phyloP scores from a whole-genome alignment of 1,284 basidiomycete species.

The Trichosporon faecale region DNA sequence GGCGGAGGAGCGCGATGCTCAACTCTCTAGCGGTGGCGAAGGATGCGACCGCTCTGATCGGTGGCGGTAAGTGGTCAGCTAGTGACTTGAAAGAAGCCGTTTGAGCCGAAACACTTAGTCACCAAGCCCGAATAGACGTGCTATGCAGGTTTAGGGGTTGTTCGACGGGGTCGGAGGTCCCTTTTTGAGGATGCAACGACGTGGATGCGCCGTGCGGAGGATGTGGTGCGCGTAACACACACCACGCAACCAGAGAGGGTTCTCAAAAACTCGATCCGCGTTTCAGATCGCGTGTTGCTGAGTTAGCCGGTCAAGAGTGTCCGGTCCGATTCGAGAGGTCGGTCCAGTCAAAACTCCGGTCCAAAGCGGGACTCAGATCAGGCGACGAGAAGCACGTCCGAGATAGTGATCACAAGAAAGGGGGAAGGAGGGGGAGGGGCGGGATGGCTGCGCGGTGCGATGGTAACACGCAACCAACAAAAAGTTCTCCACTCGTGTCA shows the following conservation, averaged over 20 bases:
- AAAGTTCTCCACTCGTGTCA: constrained; percentile 10
- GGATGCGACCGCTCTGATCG: neutral
- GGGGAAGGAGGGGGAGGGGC: neutral
- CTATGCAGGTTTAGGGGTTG: neutral
- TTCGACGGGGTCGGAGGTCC: constrained; percentile 4
- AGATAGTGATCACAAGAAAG: constrained; percentile 6
- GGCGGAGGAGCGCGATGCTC: constrained; percentile 22
- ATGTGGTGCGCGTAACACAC: constrained; percentile 4
- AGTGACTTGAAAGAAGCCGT: constrained; percentile 3
- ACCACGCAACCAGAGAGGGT: constrained; percentile 10
- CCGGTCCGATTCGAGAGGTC: constrained; percentile 5
- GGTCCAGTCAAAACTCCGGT: constrained; percentile 5
- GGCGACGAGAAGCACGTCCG: neutral
- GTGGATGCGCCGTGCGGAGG: constrained; percentile 1
- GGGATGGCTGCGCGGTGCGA: constrained; percentile 10
- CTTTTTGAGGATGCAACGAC: constrained; percentile 8
- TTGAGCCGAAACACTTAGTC: neutral
- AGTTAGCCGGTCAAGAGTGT: constrained; percentile 5
- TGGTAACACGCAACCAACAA: constrained; percentile 2
- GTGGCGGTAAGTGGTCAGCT: constrained; percentile 3
- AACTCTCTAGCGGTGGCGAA: constrained; percentile 17
- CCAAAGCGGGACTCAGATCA: neutral
- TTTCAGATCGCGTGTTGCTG: neutral
- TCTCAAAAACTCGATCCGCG: constrained; percentile 6
- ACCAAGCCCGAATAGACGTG: constrained; percentile 10